phyloP scores from a whole-genome alignment of 2,329 filamentous ascomycete species.

The Xylariomycetidae sp. region DNA sequence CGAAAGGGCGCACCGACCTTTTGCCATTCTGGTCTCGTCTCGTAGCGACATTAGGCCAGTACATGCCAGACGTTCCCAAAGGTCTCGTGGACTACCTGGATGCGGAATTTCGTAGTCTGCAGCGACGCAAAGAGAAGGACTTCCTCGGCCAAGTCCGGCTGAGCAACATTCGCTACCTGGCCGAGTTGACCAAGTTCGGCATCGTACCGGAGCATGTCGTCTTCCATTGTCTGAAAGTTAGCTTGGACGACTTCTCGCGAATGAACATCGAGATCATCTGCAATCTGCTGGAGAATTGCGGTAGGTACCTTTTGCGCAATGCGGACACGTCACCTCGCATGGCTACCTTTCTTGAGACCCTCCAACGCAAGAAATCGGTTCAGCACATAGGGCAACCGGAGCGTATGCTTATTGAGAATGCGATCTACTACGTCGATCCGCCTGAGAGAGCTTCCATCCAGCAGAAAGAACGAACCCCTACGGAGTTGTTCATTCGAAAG shows the following conservation, averaged over 20 bases:
- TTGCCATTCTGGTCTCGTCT: constrained; percentile 88
- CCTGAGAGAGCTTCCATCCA: constrained; percentile 89
- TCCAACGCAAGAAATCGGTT: constrained; percentile 92
- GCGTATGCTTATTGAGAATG: constrained; percentile 97
- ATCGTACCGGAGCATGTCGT: constrained; percentile 98
- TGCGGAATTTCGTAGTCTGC: constrained; percentile 92
- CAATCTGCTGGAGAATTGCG: constrained; percentile 92
- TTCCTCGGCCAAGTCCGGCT: constrained; percentile 91
- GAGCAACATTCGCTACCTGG: constrained; percentile 94
- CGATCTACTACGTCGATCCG: constrained; percentile 95
- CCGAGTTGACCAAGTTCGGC: constrained; percentile 95
- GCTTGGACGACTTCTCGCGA: constrained; percentile 91
- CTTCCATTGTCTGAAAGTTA: constrained; percentile 97
- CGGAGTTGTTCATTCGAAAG: constrained; percentile 89
- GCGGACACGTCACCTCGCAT: constrained; percentile 90
- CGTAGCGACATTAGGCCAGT: constrained; percentile 86
- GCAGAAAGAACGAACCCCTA: constrained; percentile 91
- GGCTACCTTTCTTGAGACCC: constrained; percentile 86
- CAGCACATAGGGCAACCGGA: constrained; percentile 94
- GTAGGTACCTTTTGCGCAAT: constrained; percentile 86
- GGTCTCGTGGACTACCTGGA: constrained; percentile 88
- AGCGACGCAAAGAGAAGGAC: constrained; percentile 95
- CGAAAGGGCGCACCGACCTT: constrained; percentile 87
- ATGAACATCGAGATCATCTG: constrained; percentile 99
- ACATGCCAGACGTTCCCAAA: constrained; percentile 91